Evolutionary conservation across 2,329 filamentous ascomycete species (phyloP).

Genomic region (Lachnellula occidentalis): DNA sequence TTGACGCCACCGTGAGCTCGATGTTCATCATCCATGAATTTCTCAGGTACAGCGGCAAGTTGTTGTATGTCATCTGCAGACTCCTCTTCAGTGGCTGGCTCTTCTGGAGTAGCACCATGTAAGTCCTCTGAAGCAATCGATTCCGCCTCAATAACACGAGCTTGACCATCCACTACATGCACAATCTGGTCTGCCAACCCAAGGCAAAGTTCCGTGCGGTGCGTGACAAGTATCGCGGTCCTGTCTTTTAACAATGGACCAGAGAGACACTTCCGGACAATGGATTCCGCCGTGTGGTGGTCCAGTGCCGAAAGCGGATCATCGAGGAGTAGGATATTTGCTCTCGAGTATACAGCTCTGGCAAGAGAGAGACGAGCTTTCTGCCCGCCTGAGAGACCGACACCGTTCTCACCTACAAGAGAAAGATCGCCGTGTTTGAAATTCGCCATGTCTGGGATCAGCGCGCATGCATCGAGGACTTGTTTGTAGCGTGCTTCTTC

Average conservation of each 20-base stretch:
- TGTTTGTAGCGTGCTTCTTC: slow-evolving; percentile 64
- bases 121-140: slow-evolving; percentile 23
- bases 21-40: slow-evolving; percentile 75
- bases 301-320: slow-evolving; percentile 56
- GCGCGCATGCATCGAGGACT: slow-evolving; percentile 60
- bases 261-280: slow-evolving; percentile 51
- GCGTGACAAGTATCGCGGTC: slow-evolving; percentile 55
- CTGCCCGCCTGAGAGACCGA: slow-evolving; percentile 56
- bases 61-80: slow-evolving; percentile 29
- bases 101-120: slow-evolving; percentile 16
- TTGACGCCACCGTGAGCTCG: slow-evolving; percentile 72
- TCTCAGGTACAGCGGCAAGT: slow-evolving; percentile 52
- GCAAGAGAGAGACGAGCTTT: slow-evolving; percentile 56
- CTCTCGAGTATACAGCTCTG: slow-evolving; percentile 52
- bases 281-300: slow-evolving; percentile 57
- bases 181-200: slow-evolving; percentile 69
- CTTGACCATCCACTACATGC: slow-evolving; percentile 58
- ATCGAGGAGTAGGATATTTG: slow-evolving; percentile 50
- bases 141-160: slow-evolving; percentile 22
- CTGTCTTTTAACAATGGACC: slow-evolving; percentile 49
- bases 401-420: slow-evolving; percentile 55
- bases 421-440: slow-evolving; percentile 61
- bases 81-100: slow-evolving; percentile 22
- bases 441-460: slow-evolving; percentile 54
- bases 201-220: slow-evolving; percentile 65